Conservation (phyloP, 768 basidiomycete genomes). For the Boletus barrowsii region DNA sequence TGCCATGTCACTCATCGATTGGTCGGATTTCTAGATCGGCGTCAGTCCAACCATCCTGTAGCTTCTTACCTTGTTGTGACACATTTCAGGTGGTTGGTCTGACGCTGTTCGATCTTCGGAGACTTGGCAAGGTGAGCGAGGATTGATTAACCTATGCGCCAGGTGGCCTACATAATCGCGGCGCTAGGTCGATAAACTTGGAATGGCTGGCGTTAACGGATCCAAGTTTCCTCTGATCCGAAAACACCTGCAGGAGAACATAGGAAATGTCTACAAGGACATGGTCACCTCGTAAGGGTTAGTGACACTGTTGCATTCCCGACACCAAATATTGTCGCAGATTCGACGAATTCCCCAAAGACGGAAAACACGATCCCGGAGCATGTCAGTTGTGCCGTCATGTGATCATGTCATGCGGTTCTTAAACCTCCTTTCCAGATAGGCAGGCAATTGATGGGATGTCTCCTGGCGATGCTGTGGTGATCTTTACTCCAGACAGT, state of each 20-base stretch:
- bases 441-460: conserved; percentile 77
- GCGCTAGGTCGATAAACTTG: conserved; percentile 60
- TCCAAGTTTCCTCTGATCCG: conserved; percentile 86
- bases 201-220: conserved; percentile 90
- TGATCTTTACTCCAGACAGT: conserved; percentile 93
- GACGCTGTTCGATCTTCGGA: conserved; percentile 85
- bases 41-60: conserved; percentile 38
- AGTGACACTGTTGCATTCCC: not conserved
- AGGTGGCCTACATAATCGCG: conserved; percentile 6
- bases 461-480: conserved; percentile 80
- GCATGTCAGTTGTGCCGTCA: conserved; percentile 60
- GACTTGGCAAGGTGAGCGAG: conserved; percentile 65
- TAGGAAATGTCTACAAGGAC: conserved; percentile 79
- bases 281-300: conserved; percentile 73
- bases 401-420: not conserved
- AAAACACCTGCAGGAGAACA: conserved; percentile 77
- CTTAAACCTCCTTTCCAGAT: conserved; percentile 44
- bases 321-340: conserved; percentile 32
- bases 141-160: conserved; percentile 5
- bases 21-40: conserved; percentile 50
- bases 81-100: conserved; percentile 73
- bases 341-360: conserved; percentile 79
- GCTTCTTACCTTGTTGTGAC: conserved; percentile 12
- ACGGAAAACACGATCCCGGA: conserved; percentile 64
- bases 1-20: not conserved